Evolutionary conservation across 164 flowering plant genomes (phyloP), one percentile per base, ranked within the genome.

Genomic region (Aristolochia californica): DNA sequence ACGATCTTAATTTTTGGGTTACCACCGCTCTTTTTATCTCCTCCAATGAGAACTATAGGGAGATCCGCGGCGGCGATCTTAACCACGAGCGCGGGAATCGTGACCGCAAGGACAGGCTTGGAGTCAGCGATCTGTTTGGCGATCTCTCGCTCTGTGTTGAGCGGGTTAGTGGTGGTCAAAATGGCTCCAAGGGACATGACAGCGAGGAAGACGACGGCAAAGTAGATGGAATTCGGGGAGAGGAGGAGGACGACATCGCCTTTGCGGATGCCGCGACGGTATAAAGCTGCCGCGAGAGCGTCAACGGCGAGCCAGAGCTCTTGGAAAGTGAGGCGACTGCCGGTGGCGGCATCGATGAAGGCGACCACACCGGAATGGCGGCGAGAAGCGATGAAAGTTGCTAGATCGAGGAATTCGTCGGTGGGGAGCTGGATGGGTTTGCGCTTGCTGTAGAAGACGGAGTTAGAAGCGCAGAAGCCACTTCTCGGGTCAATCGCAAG

Each of bases 101-200:
- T 78, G 75, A 91, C 83, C 38, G 90, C 93, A 59, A 91, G 80
- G 0, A 74, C 70, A 0, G 98, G 88, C 3, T 77, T 76, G 11
- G 98, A 91, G 60, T 91, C 93, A 57, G 76, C 62, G 62, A 80
- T 71, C 55, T 91, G 96, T 50, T 82, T 82, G 25, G 69, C 63
- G 71, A 91, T 88, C 62, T 91, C 96, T 5, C 47, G 55, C 3
- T 72, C 16, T 9, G 98, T 91, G 80, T 91, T 88, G 73, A 88
- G 83, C 5, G 98, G 98, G 59, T 91, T 91, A 45, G 88, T 73
- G 60, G 96, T 88, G 75, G 98, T 88, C 72, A 88, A 72, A 24
- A 91, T 43, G 56, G 91, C 96, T 34, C 98, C 98, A 66, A 91
- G 77, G 9, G 90, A 83, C 81, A 91, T 68, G 28, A 82, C 85